Evolutionary conservation across 306 rosid species (phyloP), one percentile per base, ranked within the genome.

Genomic region (Phaseolus lunatus): DNA sequence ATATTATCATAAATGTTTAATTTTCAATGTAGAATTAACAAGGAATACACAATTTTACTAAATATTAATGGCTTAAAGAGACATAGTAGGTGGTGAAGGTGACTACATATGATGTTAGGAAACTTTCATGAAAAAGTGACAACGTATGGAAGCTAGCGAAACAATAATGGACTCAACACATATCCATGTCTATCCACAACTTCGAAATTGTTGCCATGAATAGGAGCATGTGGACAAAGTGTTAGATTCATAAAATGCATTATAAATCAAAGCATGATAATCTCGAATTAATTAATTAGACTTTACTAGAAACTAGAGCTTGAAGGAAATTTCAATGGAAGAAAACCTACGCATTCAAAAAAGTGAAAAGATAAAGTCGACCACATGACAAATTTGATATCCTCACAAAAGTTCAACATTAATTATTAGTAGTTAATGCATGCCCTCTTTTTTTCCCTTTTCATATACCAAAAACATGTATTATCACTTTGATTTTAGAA

Each of bases 171-270:
- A 58, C 20, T 77, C 67, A 54, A 31, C 43, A 52, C n/a, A 72
- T n/a, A n/a, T 81, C 22, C 59, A 77, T 72, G 69, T 69, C 67
- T 76, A 84, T 80, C 87, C 78, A 77, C 56, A 67, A 67, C 79
- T 57, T 76, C 23, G 33, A 20, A 73, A 27, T 5, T n/a, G 59
- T 70, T 57, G 5, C 35, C 33, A 35, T 54, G 48, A 71, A 72
- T 78, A 41, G 44, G 62, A 27, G 66, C 73, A 78, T 78, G 26
- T 73, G 56, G 80, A 78, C 83, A 78, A 47, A 78, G 16, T 56
- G 12, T 78, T 33, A 78, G 77, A 78, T 57, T 72, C 50, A 78
- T 8, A 77, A 54, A 39, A 70, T 62, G 9, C 48, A 62, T 37
- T 27, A 10, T 63, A 10, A 39, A 82, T 82, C 64, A 77, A 64